Evolutionary conservation across 345 rosid species (phyloP), one percentile per base, ranked within the genome.

Genomic region (Syzygium oleosum): DNA sequence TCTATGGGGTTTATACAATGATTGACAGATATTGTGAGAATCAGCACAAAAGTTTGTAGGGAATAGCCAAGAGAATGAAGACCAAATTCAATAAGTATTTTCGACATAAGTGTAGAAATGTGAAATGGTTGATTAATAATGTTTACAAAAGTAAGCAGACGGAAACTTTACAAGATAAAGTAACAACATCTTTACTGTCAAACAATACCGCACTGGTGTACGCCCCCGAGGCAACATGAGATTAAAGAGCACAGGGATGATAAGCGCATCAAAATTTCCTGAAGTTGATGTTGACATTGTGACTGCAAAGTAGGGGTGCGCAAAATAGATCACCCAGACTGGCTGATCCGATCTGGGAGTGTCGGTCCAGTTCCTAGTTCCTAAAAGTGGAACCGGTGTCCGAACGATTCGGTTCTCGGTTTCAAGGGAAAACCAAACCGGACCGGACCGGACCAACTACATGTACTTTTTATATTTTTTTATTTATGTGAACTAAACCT

Each of bases 51-150:
- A 53, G 52, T 2, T 61, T 84, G 29, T 10, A 12, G 3, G 31
- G 6, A 22, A 86, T 88, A 85, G 84, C 88, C 12, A 31, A 34
- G 38, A 63, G 54, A 10, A 87, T 84, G 79, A 85, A 87, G 84
- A 31, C 2, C 7, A 68, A 34, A 23, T 59, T n/a, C 46, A 84
- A 87, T 12, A 89, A 87, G 38, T 90, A 90, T 78, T 86, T 86
- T 79, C 51, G 85, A 0, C 53, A 80, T 16, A 87, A 87, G 27
- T 46, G 56, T 27, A 43, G 55, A 25, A 80, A 53, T 87, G 85
- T 87, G 25, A 49, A 22, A 56, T 87, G 77, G 73, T 7, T 58
- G n/a, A 51, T 56, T 56, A 54, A 54, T 38, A 27, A 77, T 29
- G 53, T 79, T 38, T 80, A 53, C 80, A 83, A 80, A 15, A 16